Base-by-base conservation (phyloP, 2,329 filamentous ascomycete species). In the Madurella fahalii region DNA sequence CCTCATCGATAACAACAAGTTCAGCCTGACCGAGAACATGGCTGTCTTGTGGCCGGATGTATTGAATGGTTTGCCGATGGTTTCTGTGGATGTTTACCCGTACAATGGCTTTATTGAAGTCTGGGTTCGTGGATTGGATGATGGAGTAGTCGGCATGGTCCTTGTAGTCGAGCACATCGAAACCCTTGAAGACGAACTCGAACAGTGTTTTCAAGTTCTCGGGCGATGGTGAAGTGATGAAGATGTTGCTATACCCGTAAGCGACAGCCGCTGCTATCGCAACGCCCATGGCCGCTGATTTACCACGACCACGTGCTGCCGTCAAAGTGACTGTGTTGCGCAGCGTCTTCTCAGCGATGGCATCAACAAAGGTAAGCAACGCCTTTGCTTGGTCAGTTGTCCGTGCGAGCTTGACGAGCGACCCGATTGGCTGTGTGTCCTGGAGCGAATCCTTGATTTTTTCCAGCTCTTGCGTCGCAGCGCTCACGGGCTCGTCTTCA, bases 191-290 rank as follows among this genome's bases (percentile, higher is more conserved):
- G 16, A 99, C 83, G 66, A 99, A 99, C 66, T 99, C 92, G 68
- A 99, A 99, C 8, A 99, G 78, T 0, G 94, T 99, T 76, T 97
- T 99, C 79, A 99, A 79, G 73, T 99, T 99, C 74, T 99, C 95
- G 0, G 94, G 94, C 58, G 90, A 96, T 0, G 93, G 93, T 1
- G 93, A 97, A 1, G 94, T 99, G 68, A 99, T 96, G 74, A 99
- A 99, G 65, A 99, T 96, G 71, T 99, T 99, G 77, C 91, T 96
- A 73, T 99, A 99, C 25, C 94, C 94, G 68, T 97, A 89, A 1
- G 94, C 93, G 43, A 99, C 83, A 1, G 95, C 95, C 2, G 94
- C 91, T 3, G 94, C 94, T 42, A 99, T 88, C 2, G 94, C 91
- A 49, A 99, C 86, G 73, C 94, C 94, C 65, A 99, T 81, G 25